These are phyloP conservation scores for Kodamaea restingae DNA, from an alignment of 805 yeast species.

Conservation along the genomic window DNA sequence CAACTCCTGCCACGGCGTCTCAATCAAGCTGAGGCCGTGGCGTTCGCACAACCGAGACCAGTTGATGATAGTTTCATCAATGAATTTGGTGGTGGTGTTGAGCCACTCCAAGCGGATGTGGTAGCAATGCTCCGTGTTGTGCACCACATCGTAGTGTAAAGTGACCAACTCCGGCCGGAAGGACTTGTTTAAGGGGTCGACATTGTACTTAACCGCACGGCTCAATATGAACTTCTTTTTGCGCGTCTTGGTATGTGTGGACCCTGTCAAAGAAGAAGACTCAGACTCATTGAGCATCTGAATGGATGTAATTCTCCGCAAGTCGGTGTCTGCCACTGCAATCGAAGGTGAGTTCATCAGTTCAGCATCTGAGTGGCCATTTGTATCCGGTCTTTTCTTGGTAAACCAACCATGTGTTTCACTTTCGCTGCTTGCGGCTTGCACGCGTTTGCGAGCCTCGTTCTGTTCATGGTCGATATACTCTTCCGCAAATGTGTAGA, in stretches of 20 bases:
- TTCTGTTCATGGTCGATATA: slow-evolving; percentile 30
- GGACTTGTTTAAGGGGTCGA: slow-evolving; percentile 70
- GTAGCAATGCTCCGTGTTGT: slow-evolving; percentile 91
- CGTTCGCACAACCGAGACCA: slow-evolving; percentile 84
- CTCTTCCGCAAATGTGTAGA: slow-evolving; percentile 66
- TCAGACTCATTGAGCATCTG: slow-evolving; percentile 11
- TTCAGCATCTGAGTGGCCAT: slow-evolving; percentile 25
- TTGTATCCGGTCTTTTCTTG: slow-evolving; percentile 5
- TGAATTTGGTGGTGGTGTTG: slow-evolving; percentile 77
- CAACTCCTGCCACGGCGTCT: slow-evolving; percentile 87
- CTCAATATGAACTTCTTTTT: slow-evolving; percentile 54
- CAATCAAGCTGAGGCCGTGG: slow-evolving; percentile 74
- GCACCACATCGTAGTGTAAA: slow-evolving; percentile 88
- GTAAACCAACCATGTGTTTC: slow-evolving; percentile 3
- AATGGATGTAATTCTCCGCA: slow-evolving; percentile 18
- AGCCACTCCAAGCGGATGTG: slow-evolving; percentile 92
- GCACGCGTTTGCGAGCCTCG: slow-evolving; percentile 1
- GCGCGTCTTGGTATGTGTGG: slow-evolving; percentile 17
- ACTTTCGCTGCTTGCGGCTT: not conserved
- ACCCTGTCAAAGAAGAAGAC: slow-evolving; percentile 24
- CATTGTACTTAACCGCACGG: slow-evolving; percentile 61
- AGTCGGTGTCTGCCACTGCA: slow-evolving; percentile 17
- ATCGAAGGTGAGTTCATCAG: slow-evolving; percentile 25
- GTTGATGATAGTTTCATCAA: slow-evolving; percentile 70
- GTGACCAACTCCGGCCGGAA: slow-evolving; percentile 72